Base-by-base conservation (phyloP, 2,329 filamentous ascomycete genomes). In the Didymella lethalis region DNA sequence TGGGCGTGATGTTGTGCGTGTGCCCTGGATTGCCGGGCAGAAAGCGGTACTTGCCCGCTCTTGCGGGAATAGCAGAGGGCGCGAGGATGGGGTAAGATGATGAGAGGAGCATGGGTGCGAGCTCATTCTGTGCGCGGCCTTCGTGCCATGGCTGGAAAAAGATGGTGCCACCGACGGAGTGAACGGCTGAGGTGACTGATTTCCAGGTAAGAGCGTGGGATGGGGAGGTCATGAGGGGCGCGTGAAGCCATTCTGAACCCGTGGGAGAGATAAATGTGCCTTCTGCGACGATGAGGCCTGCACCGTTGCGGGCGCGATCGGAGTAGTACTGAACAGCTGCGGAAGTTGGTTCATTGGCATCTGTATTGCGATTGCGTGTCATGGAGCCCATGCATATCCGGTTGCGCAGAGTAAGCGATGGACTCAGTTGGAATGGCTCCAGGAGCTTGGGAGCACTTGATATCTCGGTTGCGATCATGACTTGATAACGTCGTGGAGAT, bases 351-450 rank as follows among this genome's bases (percentile, higher is more conserved):
- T 64, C 69, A 45, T 59, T 59, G 57, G 57, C 25, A 11, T 70
- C 63, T 1, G 64, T 53, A 43, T 66, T 67, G 14, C 68, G 68
- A 32, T 72, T 72, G 14, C 69, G 67, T 3, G 69, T 71, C 63
- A 72, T 63, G 4, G 69, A 65, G n/a, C 61, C 64, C 65, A 72
- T 72, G 14, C 48, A 61, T 23, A 71, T 58, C 11, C 68, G 66
- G 45, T 68, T 59, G 4, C 54, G 47, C 4, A 62, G 55, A 2
- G 29, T 32, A 1, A 62, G 26, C 1, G 46, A 28, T 8, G 41
- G 18, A 28, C 34, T 51, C 26, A 57, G 25, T 7, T 51, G 7
- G 34, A 43, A 43, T 12, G 54, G 43, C n/a, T 41, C 32, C 4
- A 57, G 54, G 28, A 57, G 48, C 3, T 11, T 7, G 0, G 28